Evolutionary conservation across 2,329 filamentous ascomycete species (phyloP).

Genomic region (Penicillium freii): DNA sequence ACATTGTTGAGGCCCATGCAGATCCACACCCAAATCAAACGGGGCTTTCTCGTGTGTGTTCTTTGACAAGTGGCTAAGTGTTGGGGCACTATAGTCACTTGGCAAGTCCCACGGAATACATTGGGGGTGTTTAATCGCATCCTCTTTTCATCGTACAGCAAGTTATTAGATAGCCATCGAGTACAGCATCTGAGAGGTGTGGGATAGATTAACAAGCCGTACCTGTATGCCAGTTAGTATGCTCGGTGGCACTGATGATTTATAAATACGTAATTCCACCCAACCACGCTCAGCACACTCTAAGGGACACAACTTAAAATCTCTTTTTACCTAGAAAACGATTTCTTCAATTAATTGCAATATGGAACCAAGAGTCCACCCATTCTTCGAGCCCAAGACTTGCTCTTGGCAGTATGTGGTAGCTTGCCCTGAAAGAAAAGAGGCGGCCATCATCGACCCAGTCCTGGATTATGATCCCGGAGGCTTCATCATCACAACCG

Average conservation of each 20-base stretch:
- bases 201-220: no score
- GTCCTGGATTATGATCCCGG: conserved; percentile 56
- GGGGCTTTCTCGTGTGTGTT: not conserved
- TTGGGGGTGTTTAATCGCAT: not conserved
- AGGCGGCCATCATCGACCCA: conserved; percentile 58
- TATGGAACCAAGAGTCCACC: conserved; percentile 40
- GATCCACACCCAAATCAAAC: not conserved
- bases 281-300: not conserved
- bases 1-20: not conserved
- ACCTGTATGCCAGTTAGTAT: no score
- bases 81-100: no score
- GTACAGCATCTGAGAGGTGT: not conserved
- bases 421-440: conserved; percentile 48
- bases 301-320: no score
- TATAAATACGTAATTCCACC: conserved; percentile 15
- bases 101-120: no score
- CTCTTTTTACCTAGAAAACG: no score
- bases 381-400: conserved; percentile 44
- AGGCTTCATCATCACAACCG: conserved; percentile 45
- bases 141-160: not conserved
- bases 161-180: not conserved
- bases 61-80: no score
- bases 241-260: conserved; percentile 6
- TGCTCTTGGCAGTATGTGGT: conserved; percentile 62
- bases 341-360: no score